Base-by-base conservation (phyloP, 768 basidiomycete species). In the Suillus paluster region DNA sequence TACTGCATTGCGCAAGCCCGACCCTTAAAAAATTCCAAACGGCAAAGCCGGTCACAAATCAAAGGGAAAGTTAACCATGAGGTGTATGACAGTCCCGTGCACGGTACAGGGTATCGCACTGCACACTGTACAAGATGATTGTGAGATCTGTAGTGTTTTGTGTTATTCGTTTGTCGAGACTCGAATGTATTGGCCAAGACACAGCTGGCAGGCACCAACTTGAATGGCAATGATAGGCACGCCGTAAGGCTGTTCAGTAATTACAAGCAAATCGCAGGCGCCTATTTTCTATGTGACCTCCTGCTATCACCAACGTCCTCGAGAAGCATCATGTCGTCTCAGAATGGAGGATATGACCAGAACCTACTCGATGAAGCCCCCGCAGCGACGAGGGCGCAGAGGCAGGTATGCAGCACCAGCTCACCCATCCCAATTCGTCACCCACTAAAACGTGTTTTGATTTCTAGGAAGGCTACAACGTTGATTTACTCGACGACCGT, bases 381-480 rank as follows among this genome's bases (percentile, higher is more conserved):
- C 46, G 72, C 49, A 30, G 79, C 81, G 5, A 83, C 81, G 6
- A 78, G 75, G 34, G 74, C 76, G 4, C 80, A 81, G 65, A 52
- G 78, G 58, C 81, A 82, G 73, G 81, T 81, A 36, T 42, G 66
- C 64, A 73, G 27, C 19, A 33, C 30, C 59, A 57, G 63, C 67
- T 67, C 53, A 44, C 11, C 0, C 2, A 4, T 50, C 25, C 9
- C n/a, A 6, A 7, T 39, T 9, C 36, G 33, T 33, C 14, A 15
- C 27, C 38, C 6, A 60, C 38, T 27, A 34, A 50, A 30, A 25
- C 5, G 11, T n/a, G 14, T 48, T 11, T 25, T 10, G 45, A 11
- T 23, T 25, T 61, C 46, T 64, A 86, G 85, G 80, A 81, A 75
- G 84, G 86, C 2, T 86, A 86, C 72, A 81, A 81, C 58, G 77